These are phyloP conservation scores for Teunomyces lycoperdinae DNA, from an alignment of 805 yeast genomes.

Conservation along the genomic window DNA sequence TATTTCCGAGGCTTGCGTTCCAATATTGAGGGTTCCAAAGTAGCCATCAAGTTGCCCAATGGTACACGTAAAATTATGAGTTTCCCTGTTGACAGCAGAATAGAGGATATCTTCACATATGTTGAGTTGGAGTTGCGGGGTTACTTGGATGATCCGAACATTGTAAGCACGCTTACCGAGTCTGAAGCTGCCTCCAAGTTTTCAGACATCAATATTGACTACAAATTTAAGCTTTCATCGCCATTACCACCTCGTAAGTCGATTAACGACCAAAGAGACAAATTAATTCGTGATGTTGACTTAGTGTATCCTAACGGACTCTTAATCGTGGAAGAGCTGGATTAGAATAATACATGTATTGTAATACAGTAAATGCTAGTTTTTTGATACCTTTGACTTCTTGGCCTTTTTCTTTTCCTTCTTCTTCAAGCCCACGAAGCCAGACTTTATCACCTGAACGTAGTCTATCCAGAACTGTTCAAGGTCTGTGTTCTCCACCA, in stretches of 20 bases:
- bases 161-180: slow-evolving; percentile 17
- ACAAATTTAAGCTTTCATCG: slow-evolving; percentile 31
- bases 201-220: slow-evolving; percentile 21
- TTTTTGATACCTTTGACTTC: slow-evolving; percentile 39
- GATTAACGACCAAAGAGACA: slow-evolving; percentile 36
- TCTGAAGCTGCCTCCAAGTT: slow-evolving; percentile 23
- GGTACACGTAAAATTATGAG: slow-evolving; percentile 53
- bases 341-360: neutral
- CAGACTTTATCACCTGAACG: slow-evolving; percentile 63
- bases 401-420: slow-evolving; percentile 77
- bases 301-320: slow-evolving; percentile 42
- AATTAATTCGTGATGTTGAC: slow-evolving; percentile 60
- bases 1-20: slow-evolving; percentile 25
- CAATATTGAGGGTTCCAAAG: slow-evolving; percentile 41
- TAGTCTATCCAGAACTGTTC: slow-evolving; percentile 78
- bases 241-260: slow-evolving; percentile 38
- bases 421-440: slow-evolving; percentile 74
- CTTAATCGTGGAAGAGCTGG: slow-evolving; percentile 56
- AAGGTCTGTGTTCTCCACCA: slow-evolving; percentile 58
- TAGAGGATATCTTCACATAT: slow-evolving; percentile 33
- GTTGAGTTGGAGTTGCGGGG: slow-evolving; percentile 37
- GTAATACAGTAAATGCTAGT: slow-evolving; percentile 5
- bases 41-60: slow-evolving; percentile 65
- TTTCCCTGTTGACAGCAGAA: slow-evolving; percentile 28
- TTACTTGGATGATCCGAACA: slow-evolving; percentile 31